phyloP scores from a whole-genome alignment of 2,329 filamentous ascomycete species.

The Teratosphaeria viscida region DNA sequence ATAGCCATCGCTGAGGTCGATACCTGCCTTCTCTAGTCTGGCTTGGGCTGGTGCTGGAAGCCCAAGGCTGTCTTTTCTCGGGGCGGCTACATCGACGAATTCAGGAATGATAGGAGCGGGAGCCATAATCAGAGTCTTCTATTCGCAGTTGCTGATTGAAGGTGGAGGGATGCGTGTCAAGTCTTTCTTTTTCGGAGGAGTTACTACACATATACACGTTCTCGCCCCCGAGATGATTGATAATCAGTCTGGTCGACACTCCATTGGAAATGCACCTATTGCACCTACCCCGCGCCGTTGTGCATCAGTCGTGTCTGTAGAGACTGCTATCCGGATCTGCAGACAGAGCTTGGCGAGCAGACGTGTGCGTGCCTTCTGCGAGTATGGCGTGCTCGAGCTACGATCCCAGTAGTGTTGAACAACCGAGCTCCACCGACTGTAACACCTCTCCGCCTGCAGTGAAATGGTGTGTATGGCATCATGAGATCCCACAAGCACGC shows the following conservation, averaged over 20 bases:
- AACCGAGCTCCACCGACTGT: not conserved
- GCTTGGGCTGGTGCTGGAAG: slow-evolving; percentile 48
- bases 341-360: not conserved
- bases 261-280: not conserved
- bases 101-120: slow-evolving; percentile 11
- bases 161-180: not conserved
- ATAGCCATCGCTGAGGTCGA: slow-evolving; percentile 60
- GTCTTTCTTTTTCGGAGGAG: not conserved
- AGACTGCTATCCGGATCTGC: not conserved
- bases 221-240: not conserved
- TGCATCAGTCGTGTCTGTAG: not conserved
- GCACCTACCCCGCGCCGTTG: not conserved
- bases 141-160: no score
- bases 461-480: not conserved
- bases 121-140: slow-evolving; percentile 7
- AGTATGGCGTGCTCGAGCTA: not conserved
- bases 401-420: not conserved
- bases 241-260: not conserved
- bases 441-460: not conserved
- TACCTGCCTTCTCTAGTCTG: slow-evolving; percentile 55
- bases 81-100: slow-evolving; percentile 54
- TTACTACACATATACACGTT: not conserved
- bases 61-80: slow-evolving; percentile 52
- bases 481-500: not conserved
- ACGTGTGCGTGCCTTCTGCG: not conserved